These are phyloP conservation scores for Neostapfia colusana DNA, from an alignment of 176 grass and related monocot species.

Conservation along the genomic window DNA sequence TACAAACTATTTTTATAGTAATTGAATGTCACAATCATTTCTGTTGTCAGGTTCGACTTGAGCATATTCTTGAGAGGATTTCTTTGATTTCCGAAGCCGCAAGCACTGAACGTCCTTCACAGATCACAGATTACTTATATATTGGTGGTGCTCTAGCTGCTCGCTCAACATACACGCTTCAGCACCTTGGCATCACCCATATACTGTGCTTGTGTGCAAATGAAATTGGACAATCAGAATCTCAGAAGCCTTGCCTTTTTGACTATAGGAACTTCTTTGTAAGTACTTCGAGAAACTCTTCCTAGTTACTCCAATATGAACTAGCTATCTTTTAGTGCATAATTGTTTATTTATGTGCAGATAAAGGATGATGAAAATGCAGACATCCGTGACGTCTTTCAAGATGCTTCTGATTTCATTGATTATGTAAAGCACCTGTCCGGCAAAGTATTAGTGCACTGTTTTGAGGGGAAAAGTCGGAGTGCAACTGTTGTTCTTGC, in stretches of 20 bases:
- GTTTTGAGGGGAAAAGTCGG: slow-evolving; percentile 93
- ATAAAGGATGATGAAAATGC: slow-evolving; percentile 84
- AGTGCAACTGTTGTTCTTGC: slow-evolving; percentile 86
- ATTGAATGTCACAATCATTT: slow-evolving; percentile 5
- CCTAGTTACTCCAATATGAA: neutral
- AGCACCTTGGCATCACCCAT: slow-evolving; percentile 76
- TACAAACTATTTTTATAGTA: neutral
- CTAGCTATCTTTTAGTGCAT: neutral
- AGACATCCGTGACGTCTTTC: slow-evolving; percentile 75
- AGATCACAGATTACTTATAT: slow-evolving; percentile 72
- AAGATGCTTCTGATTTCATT: slow-evolving; percentile 91
- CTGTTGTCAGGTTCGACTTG: slow-evolving; percentile 76
- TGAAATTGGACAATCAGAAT: slow-evolving; percentile 93
- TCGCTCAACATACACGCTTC: slow-evolving; percentile 81
- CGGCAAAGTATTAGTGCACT: slow-evolving; percentile 95
- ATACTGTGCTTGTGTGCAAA: slow-evolving; percentile 88
- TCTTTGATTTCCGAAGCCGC: slow-evolving; percentile 91
- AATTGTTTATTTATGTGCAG: slow-evolving; percentile 43
- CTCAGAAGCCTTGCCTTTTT: slow-evolving; percentile 68
- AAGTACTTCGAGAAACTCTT: slow-evolving; percentile 29
- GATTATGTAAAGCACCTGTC: slow-evolving; percentile 57
- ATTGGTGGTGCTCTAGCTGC: slow-evolving; percentile 92
- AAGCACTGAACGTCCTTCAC: slow-evolving; percentile 81
- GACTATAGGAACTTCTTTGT: slow-evolving; percentile 90
- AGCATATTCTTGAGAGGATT: slow-evolving; percentile 97